Evolutionary conservation across 495 filamentous ascomycete species (phyloP), one percentile per base, ranked within the genome.

Genomic region (Trichoderma reesei): DNA sequence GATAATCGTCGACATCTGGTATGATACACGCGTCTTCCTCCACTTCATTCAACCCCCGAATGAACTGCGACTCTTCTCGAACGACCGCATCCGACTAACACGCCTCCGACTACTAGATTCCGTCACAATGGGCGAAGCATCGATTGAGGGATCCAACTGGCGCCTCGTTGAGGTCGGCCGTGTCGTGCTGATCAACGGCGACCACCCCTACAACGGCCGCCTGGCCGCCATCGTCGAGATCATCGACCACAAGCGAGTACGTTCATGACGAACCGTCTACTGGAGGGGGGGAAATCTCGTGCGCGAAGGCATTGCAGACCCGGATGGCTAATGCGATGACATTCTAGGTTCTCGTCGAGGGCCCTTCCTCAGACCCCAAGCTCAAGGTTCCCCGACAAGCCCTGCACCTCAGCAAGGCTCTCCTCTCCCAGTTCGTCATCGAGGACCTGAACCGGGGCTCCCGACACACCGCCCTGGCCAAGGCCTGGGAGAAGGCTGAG

Each of bases 161-260:
- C 91, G 90, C 78, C 83, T 89, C 73, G 90, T 99, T 75, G 92
- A 99, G 85, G 90, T 97, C 80, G 95, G 95, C 83, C 92, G 95
- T 74, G 83, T 96, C 72, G 88, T 94, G 69, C 86, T 96, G 73
- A 85, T 96, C 81, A 85, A 86, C 71, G 75, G 81, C 71, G 88
- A 87, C 68, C 72, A 74, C 68, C 88, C 86, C 68, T 90, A 85
- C 83, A 82, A 76, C 67, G 92, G 92, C 79, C 89, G 88, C 78
- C 85, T 98, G 67, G 95, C 91, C 67, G 81, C 85, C 73, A 94
- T 99, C 76, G 91, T 97, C 78, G 92, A 98, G 86, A 96, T 99
- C 78, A 92, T 98, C 79, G 95, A 98, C 81, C 94, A 99, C 89
- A 96, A 96, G 85, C 90, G 94, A 79, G 94, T 98, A 96, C 75